Conservation (phyloP, 1,284 basidiomycete genomes). For the Boletus sp. region DNA sequence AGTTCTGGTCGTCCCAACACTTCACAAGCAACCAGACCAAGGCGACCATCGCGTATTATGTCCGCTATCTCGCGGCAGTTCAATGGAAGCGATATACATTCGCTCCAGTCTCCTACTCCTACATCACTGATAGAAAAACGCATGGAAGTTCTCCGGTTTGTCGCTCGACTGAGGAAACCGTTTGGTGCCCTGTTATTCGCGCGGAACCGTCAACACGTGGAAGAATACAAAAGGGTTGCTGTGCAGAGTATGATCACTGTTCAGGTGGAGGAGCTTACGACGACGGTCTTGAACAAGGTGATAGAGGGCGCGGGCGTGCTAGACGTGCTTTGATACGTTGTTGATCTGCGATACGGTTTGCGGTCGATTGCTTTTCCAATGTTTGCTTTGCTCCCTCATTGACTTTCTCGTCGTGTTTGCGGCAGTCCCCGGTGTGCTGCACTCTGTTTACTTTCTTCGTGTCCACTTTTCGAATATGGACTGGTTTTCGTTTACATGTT, state of each 20-base stretch:
- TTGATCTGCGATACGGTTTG: neutral
- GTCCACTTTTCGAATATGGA: too few relatives aligned
- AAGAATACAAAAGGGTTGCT: constrained; percentile 12
- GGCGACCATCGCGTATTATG: neutral
- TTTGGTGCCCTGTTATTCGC: constrained; percentile 15
- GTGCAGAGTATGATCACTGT: constrained; percentile 11
- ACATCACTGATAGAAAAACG: constrained; percentile 3
- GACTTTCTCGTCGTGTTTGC: neutral
- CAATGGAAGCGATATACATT: neutral
- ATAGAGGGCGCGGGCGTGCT: neutral
- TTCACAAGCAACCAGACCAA: too few relatives aligned
- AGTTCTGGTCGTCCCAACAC: too few relatives aligned
- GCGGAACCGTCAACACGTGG: neutral
- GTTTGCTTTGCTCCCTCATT: too few relatives aligned
- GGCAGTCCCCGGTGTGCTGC: too few relatives aligned
- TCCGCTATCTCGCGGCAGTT: neutral
- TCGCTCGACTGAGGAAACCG: constrained; percentile 10
- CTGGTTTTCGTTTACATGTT: too few relatives aligned
- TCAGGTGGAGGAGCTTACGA: neutral
- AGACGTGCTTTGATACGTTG: constrained; percentile 6
- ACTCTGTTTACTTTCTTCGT: too few relatives aligned
- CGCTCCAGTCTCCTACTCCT: neutral
- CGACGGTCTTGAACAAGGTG: neutral
- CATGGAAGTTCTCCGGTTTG: neutral
- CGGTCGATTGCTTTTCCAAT: neutral